These are phyloP conservation scores for Ophiocordyceps unilateralis DNA, from an alignment of 2,329 filamentous ascomycete species.

Conservation along the genomic window DNA sequence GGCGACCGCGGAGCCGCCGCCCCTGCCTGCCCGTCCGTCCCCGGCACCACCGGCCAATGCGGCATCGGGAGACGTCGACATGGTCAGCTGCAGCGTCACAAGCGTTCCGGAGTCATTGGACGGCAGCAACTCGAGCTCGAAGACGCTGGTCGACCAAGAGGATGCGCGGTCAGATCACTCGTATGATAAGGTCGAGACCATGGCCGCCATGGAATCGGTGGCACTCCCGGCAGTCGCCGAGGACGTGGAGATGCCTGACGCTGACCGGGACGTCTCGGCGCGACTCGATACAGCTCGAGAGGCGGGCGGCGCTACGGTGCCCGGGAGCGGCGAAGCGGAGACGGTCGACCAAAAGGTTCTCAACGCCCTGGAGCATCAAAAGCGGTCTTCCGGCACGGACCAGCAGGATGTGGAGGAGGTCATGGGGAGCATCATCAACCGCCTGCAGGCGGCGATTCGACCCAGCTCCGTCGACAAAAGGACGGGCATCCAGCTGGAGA, in stretches of 20 bases:
- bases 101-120: slow-evolving; percentile 15
- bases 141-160: slow-evolving; percentile 29
- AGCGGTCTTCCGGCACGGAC: slow-evolving; percentile 34
- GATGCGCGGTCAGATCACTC: slow-evolving; percentile 19
- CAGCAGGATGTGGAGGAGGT: slow-evolving; percentile 97
- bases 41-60: slow-evolving; percentile 17
- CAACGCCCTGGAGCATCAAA: slow-evolving; percentile 26
- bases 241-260: slow-evolving; percentile 2
- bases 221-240: background rate
- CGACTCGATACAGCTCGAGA: background rate
- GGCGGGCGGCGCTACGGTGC: background rate
- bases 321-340: slow-evolving; percentile 8
- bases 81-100: slow-evolving; percentile 15
- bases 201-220: background rate
- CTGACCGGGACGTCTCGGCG: background rate
- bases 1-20: slow-evolving; percentile 20
- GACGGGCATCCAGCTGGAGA: slow-evolving; percentile 63
- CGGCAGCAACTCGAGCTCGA: slow-evolving; percentile 31
- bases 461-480: slow-evolving; percentile 43
- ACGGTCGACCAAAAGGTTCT: slow-evolving; percentile 29
- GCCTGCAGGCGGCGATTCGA: slow-evolving; percentile 75
- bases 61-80: slow-evolving; percentile 14
- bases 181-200: slow-evolving; percentile 15
- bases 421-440: slow-evolving; percentile 79
- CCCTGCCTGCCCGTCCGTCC: slow-evolving; percentile 30